Evolutionary conservation across 148 eudicot genomes (phyloP).

Genomic region (Rhododendron williamsianum): DNA sequence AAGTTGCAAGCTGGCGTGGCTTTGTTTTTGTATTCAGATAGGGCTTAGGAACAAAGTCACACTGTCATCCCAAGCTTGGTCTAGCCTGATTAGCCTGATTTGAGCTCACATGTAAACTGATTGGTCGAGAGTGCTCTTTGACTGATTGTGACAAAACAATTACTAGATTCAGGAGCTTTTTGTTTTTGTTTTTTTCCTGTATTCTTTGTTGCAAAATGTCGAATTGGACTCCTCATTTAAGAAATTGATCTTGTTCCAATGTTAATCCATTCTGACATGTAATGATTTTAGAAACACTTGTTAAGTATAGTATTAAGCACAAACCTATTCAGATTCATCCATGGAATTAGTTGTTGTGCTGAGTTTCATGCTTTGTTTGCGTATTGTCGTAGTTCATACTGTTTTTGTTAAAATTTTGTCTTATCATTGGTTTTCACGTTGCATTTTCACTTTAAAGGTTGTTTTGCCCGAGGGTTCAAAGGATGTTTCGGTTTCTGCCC

Average conservation of each 20-base stretch:
- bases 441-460: conserved; percentile 47
- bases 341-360: not conserved
- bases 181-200: not conserved
- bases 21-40: not conserved
- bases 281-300: not conserved
- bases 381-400: not conserved
- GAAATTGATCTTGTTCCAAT: not conserved
- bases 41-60: not conserved
- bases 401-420: not conserved
- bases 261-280: not conserved
- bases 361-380: not conserved
- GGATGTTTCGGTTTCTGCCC: conserved; percentile 69
- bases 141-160: not conserved
- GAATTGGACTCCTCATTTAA: not conserved
- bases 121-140: not conserved
- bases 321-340: not conserved
- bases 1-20: not conserved
- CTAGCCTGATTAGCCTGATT: not conserved
- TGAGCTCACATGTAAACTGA: not conserved
- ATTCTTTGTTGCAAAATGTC: not conserved
- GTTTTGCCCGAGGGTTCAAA: conserved; percentile 94
- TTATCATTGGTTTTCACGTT: not conserved
- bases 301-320: not conserved
- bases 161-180: not conserved
- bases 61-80: not conserved